Percentiles rank a stretch among this genome's conserved stretches.
phyloP scores from a whole-genome alignment of 306 rosid genomes.

The Elaeagnus macrophylla region DNA sequence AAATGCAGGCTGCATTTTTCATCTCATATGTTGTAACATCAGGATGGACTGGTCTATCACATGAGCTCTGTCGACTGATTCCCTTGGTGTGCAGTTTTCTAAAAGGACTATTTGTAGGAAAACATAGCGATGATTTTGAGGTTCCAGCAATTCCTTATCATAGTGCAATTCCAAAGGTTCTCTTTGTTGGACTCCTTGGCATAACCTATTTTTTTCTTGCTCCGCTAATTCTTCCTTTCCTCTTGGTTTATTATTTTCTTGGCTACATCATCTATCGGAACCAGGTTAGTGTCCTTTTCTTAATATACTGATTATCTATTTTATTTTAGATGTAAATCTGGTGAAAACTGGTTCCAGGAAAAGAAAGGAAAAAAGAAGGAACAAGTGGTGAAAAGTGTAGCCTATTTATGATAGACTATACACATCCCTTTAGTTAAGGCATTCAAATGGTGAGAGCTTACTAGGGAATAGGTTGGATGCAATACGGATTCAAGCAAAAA shows the following conservation, averaged over 20 bases:
- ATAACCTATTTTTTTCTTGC: conserved; percentile 59
- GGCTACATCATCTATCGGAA: conserved; percentile 61
- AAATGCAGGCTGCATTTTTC: conserved; percentile 77
- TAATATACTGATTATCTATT: not conserved
- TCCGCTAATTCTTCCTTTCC: conserved; percentile 76
- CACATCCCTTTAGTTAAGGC: too few relatives aligned
- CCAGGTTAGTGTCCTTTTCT: conserved; percentile 42
- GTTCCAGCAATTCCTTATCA: conserved; percentile 59
- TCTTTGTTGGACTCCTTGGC: conserved; percentile 51
- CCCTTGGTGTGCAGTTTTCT: conserved; percentile 35
- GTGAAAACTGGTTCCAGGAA: too few relatives aligned
- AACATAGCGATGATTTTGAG: conserved; percentile 31
- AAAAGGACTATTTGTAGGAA: conserved; percentile 25
- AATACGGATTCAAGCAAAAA: too few relatives aligned
- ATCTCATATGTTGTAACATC: conserved; percentile 56
- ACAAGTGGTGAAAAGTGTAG: too few relatives aligned
- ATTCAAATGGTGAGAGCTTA: too few relatives aligned
- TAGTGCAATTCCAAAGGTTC: conserved; percentile 53
- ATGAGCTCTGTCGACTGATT: conserved; percentile 50
- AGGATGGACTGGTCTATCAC: conserved; percentile 58
- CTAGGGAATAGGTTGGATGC: too few relatives aligned
- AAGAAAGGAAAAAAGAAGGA: too few relatives aligned
- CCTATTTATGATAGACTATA: too few relatives aligned
- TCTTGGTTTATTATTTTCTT: conserved; percentile 56
- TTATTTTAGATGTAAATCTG: not conserved